phyloP scores from a whole-genome alignment of 305 asterid species.

The Nicotiana rustica region DNA sequence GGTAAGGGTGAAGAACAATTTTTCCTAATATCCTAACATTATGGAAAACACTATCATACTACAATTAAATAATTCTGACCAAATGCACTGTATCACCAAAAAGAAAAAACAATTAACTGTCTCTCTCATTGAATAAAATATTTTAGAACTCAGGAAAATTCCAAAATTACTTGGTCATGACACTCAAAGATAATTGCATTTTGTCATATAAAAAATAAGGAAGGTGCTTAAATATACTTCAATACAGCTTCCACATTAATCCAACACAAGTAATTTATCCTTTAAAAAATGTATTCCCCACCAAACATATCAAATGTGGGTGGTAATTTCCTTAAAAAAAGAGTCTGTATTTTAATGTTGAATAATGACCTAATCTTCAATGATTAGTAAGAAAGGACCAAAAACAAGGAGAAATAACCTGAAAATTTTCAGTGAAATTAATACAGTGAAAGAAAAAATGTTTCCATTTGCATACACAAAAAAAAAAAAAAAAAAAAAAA shows the following conservation, averaged over 20 bases:
- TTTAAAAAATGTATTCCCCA: background rate
- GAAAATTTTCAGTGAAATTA: background rate
- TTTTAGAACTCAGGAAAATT: background rate
- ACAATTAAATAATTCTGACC: background rate
- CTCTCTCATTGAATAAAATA: slow-evolving; percentile 16
- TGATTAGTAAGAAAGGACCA: background rate
- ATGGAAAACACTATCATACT: background rate
- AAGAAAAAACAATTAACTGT: slow-evolving; percentile 15
- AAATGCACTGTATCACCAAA: slow-evolving; percentile 26
- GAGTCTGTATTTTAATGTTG: background rate
- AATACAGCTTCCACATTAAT: background rate
- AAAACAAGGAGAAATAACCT: background rate
- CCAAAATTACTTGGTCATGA: background rate
- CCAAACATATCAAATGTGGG: background rate
- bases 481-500: too few species aligned
- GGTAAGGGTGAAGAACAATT: background rate
- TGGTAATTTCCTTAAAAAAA: background rate
- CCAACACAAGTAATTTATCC: background rate
- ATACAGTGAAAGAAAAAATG: background rate
- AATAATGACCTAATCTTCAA: background rate
- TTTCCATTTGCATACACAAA: background rate
- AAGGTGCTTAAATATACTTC: background rate
- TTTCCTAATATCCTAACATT: background rate
- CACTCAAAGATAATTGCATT: background rate
- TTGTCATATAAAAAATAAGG: background rate